These are phyloP conservation scores for Candida michaelii DNA, from an alignment of 805 yeast species.

Conservation along the genomic window DNA sequence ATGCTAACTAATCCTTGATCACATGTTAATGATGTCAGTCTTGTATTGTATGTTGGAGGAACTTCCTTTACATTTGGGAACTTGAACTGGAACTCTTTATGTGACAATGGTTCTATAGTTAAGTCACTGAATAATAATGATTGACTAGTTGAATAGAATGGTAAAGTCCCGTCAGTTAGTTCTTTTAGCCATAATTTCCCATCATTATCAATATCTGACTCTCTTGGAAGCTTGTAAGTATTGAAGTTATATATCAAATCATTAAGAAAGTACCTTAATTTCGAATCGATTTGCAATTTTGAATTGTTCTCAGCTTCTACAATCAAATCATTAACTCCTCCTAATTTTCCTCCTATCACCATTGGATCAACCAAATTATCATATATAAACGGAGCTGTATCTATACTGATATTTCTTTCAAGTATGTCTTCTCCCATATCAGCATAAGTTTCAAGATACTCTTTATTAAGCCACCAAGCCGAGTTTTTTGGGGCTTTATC, in stretches of 20 bases:
- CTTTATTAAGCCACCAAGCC: slow-evolving; percentile 38
- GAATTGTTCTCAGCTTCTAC: slow-evolving; percentile 18
- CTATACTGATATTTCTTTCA: slow-evolving; percentile 20
- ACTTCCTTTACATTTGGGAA: slow-evolving; percentile 24
- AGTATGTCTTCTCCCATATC: slow-evolving; percentile 19
- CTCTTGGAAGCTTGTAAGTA: slow-evolving; percentile 16
- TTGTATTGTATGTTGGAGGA: slow-evolving; percentile 43
- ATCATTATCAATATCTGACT: slow-evolving; percentile 10
- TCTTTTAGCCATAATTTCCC: slow-evolving; percentile 21
- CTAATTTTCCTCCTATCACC: slow-evolving; percentile 33
- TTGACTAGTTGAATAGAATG: slow-evolving; percentile 42
- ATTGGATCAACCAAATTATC: slow-evolving; percentile 18
- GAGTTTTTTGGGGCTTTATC: slow-evolving; percentile 16
- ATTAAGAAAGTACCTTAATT: slow-evolving; percentile 26
- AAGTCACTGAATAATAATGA: slow-evolving; percentile 37
- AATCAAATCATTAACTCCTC: slow-evolving; percentile 36
- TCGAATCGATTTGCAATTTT: slow-evolving; percentile 19
- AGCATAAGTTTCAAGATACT: slow-evolving; percentile 29
- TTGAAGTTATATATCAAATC: slow-evolving; percentile 36
- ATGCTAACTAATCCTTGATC: slow-evolving; percentile 42
- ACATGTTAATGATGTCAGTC: slow-evolving; percentile 39
- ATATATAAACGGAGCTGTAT: slow-evolving; percentile 13
- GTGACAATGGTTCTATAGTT: slow-evolving; percentile 18
- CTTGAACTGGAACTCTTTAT: slow-evolving; percentile 21
- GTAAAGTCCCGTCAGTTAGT: slow-evolving; percentile 32